Conservation (phyloP, 2,329 filamentous ascomycete species). For the Hypoxylon sp. region DNA sequence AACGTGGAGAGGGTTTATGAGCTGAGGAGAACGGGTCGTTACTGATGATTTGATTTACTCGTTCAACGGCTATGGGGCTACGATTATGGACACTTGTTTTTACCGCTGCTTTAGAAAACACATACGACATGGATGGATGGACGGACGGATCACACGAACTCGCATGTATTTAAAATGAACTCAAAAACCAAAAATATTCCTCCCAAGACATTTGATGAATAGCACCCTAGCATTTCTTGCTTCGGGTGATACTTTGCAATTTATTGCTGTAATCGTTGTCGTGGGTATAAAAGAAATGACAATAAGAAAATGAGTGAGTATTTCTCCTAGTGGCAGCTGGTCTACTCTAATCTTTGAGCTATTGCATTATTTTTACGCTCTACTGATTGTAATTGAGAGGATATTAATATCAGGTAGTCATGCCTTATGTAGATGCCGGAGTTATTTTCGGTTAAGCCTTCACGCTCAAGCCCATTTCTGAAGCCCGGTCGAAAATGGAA, state of each 20-base stretch:
- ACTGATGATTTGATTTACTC: conserved; percentile 1
- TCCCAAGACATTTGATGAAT: conserved; percentile 1
- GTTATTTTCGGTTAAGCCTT: too few species aligned
- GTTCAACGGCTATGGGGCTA: conserved; percentile 12
- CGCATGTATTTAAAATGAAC: conserved; percentile 26
- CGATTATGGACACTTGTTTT: conserved; percentile 11
- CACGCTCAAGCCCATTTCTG: too few species aligned
- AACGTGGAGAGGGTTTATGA: not conserved
- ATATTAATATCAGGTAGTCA: too few species aligned
- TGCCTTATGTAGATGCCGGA: too few species aligned
- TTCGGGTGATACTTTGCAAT: not conserved
- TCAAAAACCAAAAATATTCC: conserved; percentile 3
- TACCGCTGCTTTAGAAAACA: conserved; percentile 10
- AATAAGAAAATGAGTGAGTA: not conserved
- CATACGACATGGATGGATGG: conserved; percentile 7
- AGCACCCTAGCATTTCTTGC: conserved; percentile 12
- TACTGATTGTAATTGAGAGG: too few species aligned
- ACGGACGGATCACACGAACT: conserved; percentile 14
- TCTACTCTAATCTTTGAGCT: too few species aligned
- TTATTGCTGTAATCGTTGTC: not conserved
- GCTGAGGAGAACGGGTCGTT: not conserved
- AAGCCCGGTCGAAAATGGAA: not conserved
- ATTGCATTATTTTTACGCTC: too few species aligned
- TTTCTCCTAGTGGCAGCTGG: not conserved
- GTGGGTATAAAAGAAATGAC: conserved; percentile 9